Base-by-base conservation (phyloP, 2,329 filamentous ascomycete species). In the Fusarium sarcochroum region DNA sequence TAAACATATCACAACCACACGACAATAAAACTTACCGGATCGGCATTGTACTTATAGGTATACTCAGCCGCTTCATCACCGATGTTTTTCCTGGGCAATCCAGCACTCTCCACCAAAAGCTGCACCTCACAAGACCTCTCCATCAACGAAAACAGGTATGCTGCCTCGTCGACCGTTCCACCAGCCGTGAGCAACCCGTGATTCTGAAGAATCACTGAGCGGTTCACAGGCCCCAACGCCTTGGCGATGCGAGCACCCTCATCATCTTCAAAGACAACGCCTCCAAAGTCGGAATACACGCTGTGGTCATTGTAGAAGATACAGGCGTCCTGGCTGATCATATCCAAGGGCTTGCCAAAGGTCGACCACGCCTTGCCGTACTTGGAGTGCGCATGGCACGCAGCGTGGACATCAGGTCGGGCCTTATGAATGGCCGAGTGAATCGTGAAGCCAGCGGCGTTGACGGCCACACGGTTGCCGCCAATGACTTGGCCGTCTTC, bases 161-260 rank as follows among this genome's bases (percentile, higher is more conserved):
- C 87, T 0, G 90, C 89, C 76, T 91, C 89, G 60, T 91, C 90
- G 1, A 91, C 89, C 0, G 89, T 91, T 1, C 75, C 75, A 1
- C 90, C 89, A 0, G 89, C 87, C 0, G 88, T 91, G 42, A 91
- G 74, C 14, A 91, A 75, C 0, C 90, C 90, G 72, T 91, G 89
- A 66, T 91, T 92, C 49, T 87, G 80, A 27, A 91, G 76, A 30
- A 91, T 87, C 58, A 87, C 80, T 0, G 82, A 86, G 68, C 79
- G 86, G 45, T 83, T 83, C 0, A 81, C 76, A 0, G 73, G 68
- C 0, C 89, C 90, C 2, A 92, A 75, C 0, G 89, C 85, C 25
- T 80, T 78, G 0, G 88, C 89, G 47, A 92, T 83, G 21, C 83
- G 80, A 38, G 82, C 76, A 1, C 88, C 88, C 76, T 91, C 89